phyloP scores from a whole-genome alignment of 2,329 filamentous ascomycete species.

The Colletotrichum godetiae region DNA sequence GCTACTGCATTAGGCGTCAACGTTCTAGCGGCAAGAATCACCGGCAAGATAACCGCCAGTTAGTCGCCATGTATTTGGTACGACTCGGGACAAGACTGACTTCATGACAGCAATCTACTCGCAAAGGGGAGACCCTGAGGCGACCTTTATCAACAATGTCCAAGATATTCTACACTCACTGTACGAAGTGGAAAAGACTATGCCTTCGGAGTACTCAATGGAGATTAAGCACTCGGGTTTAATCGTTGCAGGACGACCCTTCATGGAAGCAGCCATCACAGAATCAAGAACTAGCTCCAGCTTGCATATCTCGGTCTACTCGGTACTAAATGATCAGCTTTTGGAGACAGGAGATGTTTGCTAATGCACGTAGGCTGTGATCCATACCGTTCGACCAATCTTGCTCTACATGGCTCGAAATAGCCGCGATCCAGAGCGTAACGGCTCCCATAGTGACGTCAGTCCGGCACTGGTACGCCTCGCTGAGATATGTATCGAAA shows the following conservation, averaged over 20 bases:
- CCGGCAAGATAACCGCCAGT: conserved; percentile 28
- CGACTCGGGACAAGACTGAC: neutral
- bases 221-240: conserved; percentile 7
- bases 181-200: conserved; percentile 19
- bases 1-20: conserved; percentile 18
- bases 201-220: conserved; percentile 25
- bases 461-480: conserved; percentile 19
- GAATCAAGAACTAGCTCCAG: conserved; percentile 18
- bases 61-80: neutral
- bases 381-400: conserved; percentile 25
- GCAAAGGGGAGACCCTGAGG: neutral
- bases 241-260: conserved; percentile 6
- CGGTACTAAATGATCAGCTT: neutral
- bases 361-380: conserved; percentile 6
- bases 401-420: conserved; percentile 26
- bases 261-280: neutral
- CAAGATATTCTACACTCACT: conserved; percentile 14
- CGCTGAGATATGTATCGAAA: conserved; percentile 27
- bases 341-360: no score
- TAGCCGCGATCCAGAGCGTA: conserved; percentile 11
- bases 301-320: conserved; percentile 14
- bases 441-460: neutral
- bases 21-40: conserved; percentile 15
- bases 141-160: conserved; percentile 6
- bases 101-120: conserved; percentile 11